A percentile compares a stretch with the other conserved stretches of the same genome.
Evolutionary conservation across 2,329 filamentous ascomycete genomes (phyloP).

Genomic region (Grosmannia huntii): DNA sequence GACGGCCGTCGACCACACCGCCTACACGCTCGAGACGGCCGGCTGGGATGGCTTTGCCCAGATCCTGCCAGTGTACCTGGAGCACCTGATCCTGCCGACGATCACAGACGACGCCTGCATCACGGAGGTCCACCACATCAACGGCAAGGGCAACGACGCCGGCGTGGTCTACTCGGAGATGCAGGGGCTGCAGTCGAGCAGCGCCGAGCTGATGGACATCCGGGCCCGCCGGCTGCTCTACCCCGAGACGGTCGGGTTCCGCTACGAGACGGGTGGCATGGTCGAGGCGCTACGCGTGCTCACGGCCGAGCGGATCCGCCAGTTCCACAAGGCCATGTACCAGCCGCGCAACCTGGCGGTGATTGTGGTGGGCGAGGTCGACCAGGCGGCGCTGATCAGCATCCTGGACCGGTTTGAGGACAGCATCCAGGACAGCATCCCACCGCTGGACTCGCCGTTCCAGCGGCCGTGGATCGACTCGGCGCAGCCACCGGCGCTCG

Average conservation of each 20-base stretch:
- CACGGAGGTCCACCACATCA: conserved; percentile 92
- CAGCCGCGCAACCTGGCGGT: conserved; percentile 91
- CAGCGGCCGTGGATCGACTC: conserved; percentile 77
- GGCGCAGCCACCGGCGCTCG: conserved; percentile 58
- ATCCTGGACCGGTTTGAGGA: conserved; percentile 83
- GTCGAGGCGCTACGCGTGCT: conserved; percentile 80
- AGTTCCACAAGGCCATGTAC: conserved; percentile 94
- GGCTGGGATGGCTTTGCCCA: conserved; percentile 96
- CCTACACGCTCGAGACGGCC: conserved; percentile 87
- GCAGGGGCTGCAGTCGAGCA: conserved; percentile 85
- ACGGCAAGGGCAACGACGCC: conserved; percentile 87
- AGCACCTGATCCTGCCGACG: conserved; percentile 84
- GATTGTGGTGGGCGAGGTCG: conserved; percentile 81
- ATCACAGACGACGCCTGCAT: conserved; percentile 86
- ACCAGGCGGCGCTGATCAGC: conserved; percentile 65
- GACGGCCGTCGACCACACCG: conserved; percentile 93
- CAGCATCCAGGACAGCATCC: conserved; percentile 71
- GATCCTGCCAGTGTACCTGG: conserved; percentile 87
- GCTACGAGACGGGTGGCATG: conserved; percentile 97
- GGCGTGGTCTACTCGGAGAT: conserved; percentile 98
- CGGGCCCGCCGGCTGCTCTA: conserved; percentile 70
- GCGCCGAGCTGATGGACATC: conserved; percentile 77
- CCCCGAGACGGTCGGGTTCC: conserved; percentile 79
- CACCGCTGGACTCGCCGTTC: conserved; percentile 61
- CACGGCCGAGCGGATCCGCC: conserved; percentile 80